Base-by-base conservation (phyloP, 1,139 yeast genomes). In the Blastobotrys illinoisensis region DNA sequence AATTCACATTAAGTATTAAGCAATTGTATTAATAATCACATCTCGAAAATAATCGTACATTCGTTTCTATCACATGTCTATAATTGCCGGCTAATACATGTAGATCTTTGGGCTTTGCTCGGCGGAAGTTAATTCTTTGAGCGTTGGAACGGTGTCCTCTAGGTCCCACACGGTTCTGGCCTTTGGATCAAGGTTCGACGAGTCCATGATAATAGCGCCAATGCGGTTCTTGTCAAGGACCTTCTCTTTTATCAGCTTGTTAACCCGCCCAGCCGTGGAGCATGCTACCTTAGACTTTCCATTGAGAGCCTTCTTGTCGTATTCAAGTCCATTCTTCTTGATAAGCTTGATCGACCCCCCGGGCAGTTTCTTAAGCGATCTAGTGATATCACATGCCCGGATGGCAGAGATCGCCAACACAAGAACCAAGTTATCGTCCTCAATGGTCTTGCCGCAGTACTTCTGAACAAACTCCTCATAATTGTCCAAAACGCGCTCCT, bases 301-400 rank as follows among this genome's bases (percentile, higher is more conserved):
- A 46, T 70, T 69, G 5, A 85, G 72, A 32, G 80, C 70, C 54
- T 77, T 76, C 57, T 81, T 70, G 65, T 86, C 93, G 52, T 81
- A 81, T 21, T 75, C 74, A 45, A 85, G 65, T 60, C 82, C 80
- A 67, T 86, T 86, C 68, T 86, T 86, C 62, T 81, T 79, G 64
- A 86, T 86, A 47, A 86, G 67, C 65, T 85, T 86, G 54, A 85
- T 59, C 1, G 88, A 80, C 0, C 85, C 79, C 11, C 67, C 67
- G 7, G 62, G 60, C 9, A 64, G 40, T 1, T 57, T 28, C 9
- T 84, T 83, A 3, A 71, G 59, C 3, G 85, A 82, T 54, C 93
- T 75, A 64, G 81, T 82, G 1, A 84, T 76, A 63, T 86, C 91
- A 70, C 93, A 86, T 0, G 86, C 88, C 56, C 93, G 74, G 21